Evolutionary conservation across 2,329 filamentous ascomycete species (phyloP), one percentile per base, ranked within the genome.

Genomic region (Cryphonectria nitschkei): DNA sequence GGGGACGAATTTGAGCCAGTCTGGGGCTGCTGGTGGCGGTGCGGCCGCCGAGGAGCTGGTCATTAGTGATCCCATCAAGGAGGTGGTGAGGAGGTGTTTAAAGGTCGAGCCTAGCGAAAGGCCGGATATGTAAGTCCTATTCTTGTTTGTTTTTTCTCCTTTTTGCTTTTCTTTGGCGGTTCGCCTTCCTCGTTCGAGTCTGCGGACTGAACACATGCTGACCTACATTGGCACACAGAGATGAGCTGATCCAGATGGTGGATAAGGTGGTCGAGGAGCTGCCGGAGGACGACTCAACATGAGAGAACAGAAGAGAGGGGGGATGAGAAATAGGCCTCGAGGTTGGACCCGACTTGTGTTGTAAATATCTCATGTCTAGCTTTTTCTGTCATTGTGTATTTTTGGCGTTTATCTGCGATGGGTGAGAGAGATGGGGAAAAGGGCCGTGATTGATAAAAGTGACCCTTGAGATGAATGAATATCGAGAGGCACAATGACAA

Each of bases 1-100:
- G 19, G 74, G 74, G 7, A 74, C 74, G 3, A 76, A 76, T 1
- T 74, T 75, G 2, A 76, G 71, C 50, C 74, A 75, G 16, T 74
- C 73, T 14, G 76, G 77, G 2, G 79, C 76, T 3, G 78, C 74
- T 4, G 75, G 78, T 11, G 78, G 74, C 3, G 75, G 78, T 11
- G 74, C 74, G 6, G 75, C 78, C 9, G 74, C 80, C 6, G 82
- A 84, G 16, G 84, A 87, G 14, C 82, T 85, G 32, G 82, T 80
- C 1, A 95, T 98, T 71, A 95, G 92, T 75, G 93, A 95, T 67
- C 86, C 89, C 1, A 93, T 98, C 62, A 92, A 95, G 79, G 92
- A 97, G 72, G 88, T 99, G 16, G 95, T 99, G 68, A 87, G 94
- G 78, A 91, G 88, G 78, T 99, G 96, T 81, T 84, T 99, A 78